Conservation (phyloP, 192 early-diverging fungal genomes). For the Haplosporangium gracile region DNA sequence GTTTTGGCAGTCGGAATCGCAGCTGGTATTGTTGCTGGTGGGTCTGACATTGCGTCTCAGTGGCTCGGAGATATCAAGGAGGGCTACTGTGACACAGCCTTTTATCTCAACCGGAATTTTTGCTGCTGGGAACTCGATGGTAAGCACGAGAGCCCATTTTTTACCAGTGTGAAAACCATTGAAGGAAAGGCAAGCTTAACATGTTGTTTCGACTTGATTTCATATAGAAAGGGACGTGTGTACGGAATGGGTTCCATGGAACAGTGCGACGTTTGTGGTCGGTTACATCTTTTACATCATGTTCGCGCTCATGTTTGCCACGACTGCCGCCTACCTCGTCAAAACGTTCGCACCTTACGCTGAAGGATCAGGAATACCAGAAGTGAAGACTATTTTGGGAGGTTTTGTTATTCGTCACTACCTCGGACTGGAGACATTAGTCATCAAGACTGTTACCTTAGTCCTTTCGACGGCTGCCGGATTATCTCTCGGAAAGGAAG, state of each 20-base stretch:
- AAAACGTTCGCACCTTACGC: slow-evolving; percentile 82
- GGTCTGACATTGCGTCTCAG: slow-evolving; percentile 82
- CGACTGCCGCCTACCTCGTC: slow-evolving; percentile 60
- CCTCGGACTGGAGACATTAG: slow-evolving; percentile 88
- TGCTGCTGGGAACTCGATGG: slow-evolving; percentile 83
- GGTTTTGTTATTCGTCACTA: slow-evolving; percentile 96
- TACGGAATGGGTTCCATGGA: slow-evolving; percentile 59
- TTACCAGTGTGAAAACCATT: not conserved
- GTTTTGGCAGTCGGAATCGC: slow-evolving; percentile 73
- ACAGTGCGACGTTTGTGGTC: slow-evolving; percentile 51
- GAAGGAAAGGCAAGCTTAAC: not conserved
- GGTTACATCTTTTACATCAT: slow-evolving; percentile 62
- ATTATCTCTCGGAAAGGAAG: slow-evolving; percentile 92
- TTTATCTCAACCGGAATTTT: slow-evolving; percentile 79
- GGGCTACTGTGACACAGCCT: slow-evolving; percentile 84
- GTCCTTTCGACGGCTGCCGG: slow-evolving; percentile 87
- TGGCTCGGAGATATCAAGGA: slow-evolving; percentile 88
- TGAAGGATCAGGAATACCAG: slow-evolving; percentile 95
- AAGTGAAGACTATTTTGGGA: slow-evolving; percentile 95
- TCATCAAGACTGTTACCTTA: slow-evolving; percentile 92
- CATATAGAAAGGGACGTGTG: slow-evolving; percentile 40
- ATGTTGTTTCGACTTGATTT: not conserved
- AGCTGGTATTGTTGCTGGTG: slow-evolving; percentile 74
- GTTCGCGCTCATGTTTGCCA: slow-evolving; percentile 61
- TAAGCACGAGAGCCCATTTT: slow-evolving; percentile 14